Conservation (phyloP, 805 yeast genomes). For the Martiniozyma abietophila region DNA sequence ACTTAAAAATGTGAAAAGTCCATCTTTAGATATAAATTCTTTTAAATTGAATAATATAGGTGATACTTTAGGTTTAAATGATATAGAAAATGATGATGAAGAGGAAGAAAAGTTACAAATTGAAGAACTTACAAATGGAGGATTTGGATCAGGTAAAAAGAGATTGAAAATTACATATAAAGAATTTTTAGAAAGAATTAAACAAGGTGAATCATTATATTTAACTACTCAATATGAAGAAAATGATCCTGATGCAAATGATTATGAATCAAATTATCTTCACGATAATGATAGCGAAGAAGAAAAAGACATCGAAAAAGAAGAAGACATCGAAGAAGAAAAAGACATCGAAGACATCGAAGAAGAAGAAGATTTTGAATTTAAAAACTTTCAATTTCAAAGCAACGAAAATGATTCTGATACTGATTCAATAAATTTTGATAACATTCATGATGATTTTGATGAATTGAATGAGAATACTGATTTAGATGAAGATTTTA, state of each 20-base stretch:
- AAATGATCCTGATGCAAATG: conserved; percentile 19
- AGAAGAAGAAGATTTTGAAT: conserved; percentile 13
- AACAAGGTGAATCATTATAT: conserved; percentile 35
- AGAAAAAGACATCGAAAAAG: conserved; percentile 14
- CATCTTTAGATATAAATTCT: conserved; percentile 2
- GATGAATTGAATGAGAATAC: conserved; percentile 40
- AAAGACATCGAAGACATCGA: conserved; percentile 20
- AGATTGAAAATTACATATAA: conserved; percentile 42
- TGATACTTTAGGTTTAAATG: conserved; percentile 8
- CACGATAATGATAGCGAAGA: conserved; percentile 16
- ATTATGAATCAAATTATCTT: conserved; percentile 19
- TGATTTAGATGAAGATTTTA: conserved; percentile 22
- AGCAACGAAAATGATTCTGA: neutral
- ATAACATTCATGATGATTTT: conserved; percentile 16
- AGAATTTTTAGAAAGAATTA: conserved; percentile 37
- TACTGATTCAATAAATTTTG: too few species aligned
- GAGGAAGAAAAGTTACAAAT: conserved; percentile 33
- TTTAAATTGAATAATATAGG: conserved; percentile 9
- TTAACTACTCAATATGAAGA: conserved; percentile 63
- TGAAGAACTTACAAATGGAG: conserved; percentile 49
- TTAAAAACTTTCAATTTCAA: conserved; percentile 4
- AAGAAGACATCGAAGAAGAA: conserved; percentile 15
- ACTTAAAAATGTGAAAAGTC: conserved; percentile 3
- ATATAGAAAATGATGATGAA: neutral
- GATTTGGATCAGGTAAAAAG: conserved; percentile 58